These are phyloP conservation scores for Bruguiera parviflora DNA, from an alignment of 345 rosid genomes.

Conservation along the genomic window DNA sequence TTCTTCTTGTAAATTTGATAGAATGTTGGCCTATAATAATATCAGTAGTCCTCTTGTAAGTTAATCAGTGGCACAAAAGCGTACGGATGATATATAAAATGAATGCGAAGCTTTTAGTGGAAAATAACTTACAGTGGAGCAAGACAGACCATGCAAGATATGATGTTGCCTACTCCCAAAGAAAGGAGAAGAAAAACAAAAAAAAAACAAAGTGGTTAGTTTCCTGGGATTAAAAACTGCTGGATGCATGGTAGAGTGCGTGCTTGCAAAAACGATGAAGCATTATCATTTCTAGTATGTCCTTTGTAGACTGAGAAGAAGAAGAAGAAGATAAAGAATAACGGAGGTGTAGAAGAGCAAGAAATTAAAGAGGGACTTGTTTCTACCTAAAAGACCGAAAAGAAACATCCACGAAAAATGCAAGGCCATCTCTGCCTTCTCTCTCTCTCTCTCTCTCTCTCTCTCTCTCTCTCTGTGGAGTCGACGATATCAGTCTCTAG, in stretches of 20 bases:
- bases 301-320: too few species aligned
- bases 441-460: background rate
- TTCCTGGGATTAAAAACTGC: background rate
- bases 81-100: too few species aligned
- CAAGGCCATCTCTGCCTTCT: slow-evolving; percentile 9
- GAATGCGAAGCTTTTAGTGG: background rate
- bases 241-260: too few species aligned
- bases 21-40: slow-evolving; percentile 25
- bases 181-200: background rate
- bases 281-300: too few species aligned
- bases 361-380: background rate
- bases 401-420: slow-evolving; percentile 14
- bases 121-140: slow-evolving; percentile 22
- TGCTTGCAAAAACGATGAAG: too few species aligned
- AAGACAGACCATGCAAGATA: slow-evolving; percentile 28
- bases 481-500: background rate
- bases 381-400: slow-evolving; percentile 31
- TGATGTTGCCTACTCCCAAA: slow-evolving; percentile 16
- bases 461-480: background rate
- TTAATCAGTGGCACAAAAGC: background rate
- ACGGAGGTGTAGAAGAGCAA: background rate
- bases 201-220: background rate
- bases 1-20: slow-evolving; percentile 31
- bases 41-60: background rate
- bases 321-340: background rate